Evolutionary conservation across 2,329 filamentous ascomycete genomes (phyloP).

Genomic region (Raffaelea ambrosiae): DNA sequence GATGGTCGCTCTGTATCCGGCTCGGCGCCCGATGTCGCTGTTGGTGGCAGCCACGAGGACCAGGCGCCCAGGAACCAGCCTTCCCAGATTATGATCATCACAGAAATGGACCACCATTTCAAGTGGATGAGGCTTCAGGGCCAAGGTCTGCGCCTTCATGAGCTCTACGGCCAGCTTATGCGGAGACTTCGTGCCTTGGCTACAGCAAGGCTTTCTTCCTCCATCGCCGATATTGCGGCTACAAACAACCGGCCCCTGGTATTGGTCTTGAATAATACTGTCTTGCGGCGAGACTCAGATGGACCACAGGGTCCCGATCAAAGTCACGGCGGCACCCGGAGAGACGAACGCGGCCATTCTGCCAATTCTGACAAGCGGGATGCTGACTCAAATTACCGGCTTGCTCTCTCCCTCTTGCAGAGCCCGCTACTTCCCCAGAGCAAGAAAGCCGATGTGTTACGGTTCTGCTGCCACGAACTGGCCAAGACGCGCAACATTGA

Average conservation of each 20-base stretch:
- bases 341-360: no score
- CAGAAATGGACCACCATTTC: constrained; percentile 14
- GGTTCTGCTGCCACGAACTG: constrained; percentile 7
- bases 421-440: not conserved
- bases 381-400: not conserved
- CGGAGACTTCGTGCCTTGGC: constrained; percentile 8
- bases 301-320: no score
- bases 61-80: no score
- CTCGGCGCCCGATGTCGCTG: no score
- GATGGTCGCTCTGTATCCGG: no score
- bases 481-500: constrained; percentile 2
- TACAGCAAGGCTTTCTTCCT: no score
- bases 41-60: no score
- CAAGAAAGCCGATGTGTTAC: not conserved
- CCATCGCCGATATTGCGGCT: no score
- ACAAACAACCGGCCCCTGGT: no score
- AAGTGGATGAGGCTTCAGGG: constrained; percentile 14
- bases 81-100: constrained; percentile 8
- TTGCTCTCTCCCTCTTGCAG: constrained; percentile 4
- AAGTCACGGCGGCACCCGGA: no score
- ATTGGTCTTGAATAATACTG: no score
- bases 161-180: constrained; percentile 12
- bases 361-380: not conserved
- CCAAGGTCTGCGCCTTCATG: constrained; percentile 7
- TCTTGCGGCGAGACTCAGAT: no score